Percentiles rank a stretch among this genome's conserved stretches.
These are phyloP conservation scores for Royoungia palumana DNA, from an alignment of 768 basidiomycete species.

Conservation along the genomic window DNA sequence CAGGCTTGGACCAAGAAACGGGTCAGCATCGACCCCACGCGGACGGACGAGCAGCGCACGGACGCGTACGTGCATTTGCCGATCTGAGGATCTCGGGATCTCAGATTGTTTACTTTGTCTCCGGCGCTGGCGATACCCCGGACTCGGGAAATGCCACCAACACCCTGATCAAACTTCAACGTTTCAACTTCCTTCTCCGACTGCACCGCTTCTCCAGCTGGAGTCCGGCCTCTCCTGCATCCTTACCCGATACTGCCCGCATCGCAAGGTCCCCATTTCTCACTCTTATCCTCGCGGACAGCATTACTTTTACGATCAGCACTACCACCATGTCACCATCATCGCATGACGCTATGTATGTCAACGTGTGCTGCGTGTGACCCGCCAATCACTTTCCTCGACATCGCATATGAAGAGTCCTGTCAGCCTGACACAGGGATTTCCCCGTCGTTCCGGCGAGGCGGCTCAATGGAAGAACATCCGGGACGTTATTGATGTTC, in stretches of 20 bases:
- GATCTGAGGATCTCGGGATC: constrained; percentile 27
- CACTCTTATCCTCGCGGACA: background rate
- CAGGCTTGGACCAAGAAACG: background rate
- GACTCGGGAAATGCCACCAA: constrained; percentile 27
- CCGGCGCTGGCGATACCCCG: constrained; percentile 34
- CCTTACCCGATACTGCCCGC: constrained; percentile 4
- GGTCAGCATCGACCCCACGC: background rate
- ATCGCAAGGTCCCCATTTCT: background rate
- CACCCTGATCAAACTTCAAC: background rate
- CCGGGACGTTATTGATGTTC: too few species aligned
- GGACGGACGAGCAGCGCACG: background rate
- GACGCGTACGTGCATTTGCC: background rate
- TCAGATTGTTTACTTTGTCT: constrained; percentile 31
- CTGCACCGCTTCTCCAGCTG: too few species aligned
- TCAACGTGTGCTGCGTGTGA: too few species aligned
- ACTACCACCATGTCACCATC: too few species aligned
- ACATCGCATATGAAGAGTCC: too few species aligned
- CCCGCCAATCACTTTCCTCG: too few species aligned
- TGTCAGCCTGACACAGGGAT: too few species aligned
- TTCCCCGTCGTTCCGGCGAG: too few species aligned
- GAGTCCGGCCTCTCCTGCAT: background rate
- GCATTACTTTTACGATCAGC: too few species aligned
- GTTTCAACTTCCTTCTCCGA: background rate
- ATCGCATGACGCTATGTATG: too few species aligned
- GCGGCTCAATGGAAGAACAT: too few species aligned